phyloP scores from a whole-genome alignment of 176 grass and related monocot species.

The Zea luxurians region DNA sequence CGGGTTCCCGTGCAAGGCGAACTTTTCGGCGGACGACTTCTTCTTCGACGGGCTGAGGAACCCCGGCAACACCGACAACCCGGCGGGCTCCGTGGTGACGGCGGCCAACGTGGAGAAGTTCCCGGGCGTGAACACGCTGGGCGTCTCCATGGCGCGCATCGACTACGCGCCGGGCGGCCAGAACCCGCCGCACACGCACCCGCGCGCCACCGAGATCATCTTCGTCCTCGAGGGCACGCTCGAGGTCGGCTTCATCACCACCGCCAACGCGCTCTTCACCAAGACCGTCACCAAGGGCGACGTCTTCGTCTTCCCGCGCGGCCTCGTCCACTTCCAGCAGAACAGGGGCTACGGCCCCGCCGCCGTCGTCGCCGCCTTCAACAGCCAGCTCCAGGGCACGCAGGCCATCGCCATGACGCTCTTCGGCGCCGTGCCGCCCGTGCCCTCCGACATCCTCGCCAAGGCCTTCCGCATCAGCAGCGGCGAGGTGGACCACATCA shows the following conservation, averaged over 20 bases:
- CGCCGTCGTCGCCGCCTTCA: conserved; percentile 66
- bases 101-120: conserved; percentile 50
- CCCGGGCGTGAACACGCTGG: conserved; percentile 75
- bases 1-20: conserved; percentile 74
- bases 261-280: conserved; percentile 55
- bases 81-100: conserved; percentile 45
- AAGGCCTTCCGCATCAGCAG: conserved; percentile 61
- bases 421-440: conserved; percentile 45
- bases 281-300: conserved; percentile 55
- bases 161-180: conserved; percentile 61
- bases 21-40: conserved; percentile 63
- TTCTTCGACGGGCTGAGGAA: conserved; percentile 49
- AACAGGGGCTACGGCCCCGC: conserved; percentile 42
- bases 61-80: conserved; percentile 57
- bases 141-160: conserved; percentile 72
- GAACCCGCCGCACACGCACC: conserved; percentile 84
- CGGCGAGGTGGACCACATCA: conserved; percentile 44
- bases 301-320: conserved; percentile 67
- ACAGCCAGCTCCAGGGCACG: conserved; percentile 82
- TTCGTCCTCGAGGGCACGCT: conserved; percentile 67
- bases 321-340: conserved; percentile 85
- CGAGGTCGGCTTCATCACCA: conserved; percentile 86
- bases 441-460: conserved; percentile 56
- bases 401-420: conserved; percentile 60
- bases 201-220: conserved; percentile 75